Evolutionary conservation across 768 basidiomycete species (phyloP), one percentile per base, ranked within the genome.

Genomic region (Hypholoma fasciculare): DNA sequence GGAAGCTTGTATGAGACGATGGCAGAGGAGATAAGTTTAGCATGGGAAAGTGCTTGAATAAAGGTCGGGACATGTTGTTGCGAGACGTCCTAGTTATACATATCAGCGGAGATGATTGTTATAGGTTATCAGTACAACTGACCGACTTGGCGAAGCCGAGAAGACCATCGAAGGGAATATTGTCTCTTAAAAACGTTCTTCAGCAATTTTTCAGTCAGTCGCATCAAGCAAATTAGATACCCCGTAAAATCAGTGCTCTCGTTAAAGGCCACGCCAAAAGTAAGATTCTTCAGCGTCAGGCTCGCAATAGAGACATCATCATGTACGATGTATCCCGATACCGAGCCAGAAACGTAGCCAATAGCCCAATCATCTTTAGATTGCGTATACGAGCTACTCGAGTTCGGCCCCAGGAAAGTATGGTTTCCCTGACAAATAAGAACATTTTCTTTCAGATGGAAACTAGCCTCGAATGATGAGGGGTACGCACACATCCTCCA

Each of bases 261-360:
- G 17, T 66, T 63, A 1, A 69, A 66, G 1, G 87, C 80, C n/a
- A 82, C 80, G 17, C 91, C 91, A 62, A 92, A 90, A 0, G 76
- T 76, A 67, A 86, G 83, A 3, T 69, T 71, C 5, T 64, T 63
- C 20, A 92, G 73, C 0, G 70, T 68, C 49, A 89, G 71, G n/a
- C 83, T 85, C 1, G 83, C 85, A 51, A 93, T 73, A 39, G 64
- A 72, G 56, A 92, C 69, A 47, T 79, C 71, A 71, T 92, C 90
- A 26, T 70, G 72, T 57, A 83, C 74, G 55, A 90, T 74, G 11
- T 73, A 67, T 37, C 91, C 91, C 12, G 72, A 65, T 13, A 90
- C 88, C 4, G 68, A 63, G 7, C 90, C 90, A 2, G 83, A 78
- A 34, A 86, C 87, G 57, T 75, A 76, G 27, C 58, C 46, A 47